These are phyloP conservation scores for Pestalotiopsis sp. DNA, from an alignment of 2,329 filamentous ascomycete genomes.

Conservation along the genomic window DNA sequence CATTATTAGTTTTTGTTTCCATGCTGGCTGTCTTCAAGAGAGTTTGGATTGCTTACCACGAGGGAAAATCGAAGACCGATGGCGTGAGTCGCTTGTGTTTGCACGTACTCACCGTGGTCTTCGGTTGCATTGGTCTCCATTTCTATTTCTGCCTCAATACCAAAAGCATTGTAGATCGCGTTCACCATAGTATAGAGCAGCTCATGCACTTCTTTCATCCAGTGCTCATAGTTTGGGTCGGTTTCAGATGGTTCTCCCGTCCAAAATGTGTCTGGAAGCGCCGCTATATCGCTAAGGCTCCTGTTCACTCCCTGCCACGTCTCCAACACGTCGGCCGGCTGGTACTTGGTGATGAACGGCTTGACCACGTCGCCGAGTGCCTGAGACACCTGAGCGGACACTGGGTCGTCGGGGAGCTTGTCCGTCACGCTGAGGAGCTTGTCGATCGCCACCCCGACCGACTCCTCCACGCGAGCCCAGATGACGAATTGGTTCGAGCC, in stretches of 20 bases:
- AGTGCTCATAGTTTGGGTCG: slow-evolving; percentile 7
- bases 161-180: slow-evolving; percentile 27
- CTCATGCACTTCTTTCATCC: slow-evolving; percentile 18
- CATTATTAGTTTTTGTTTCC: not conserved
- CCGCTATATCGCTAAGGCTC: slow-evolving; percentile 19
- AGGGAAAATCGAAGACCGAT: slow-evolving; percentile 22
- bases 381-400: slow-evolving; percentile 22
- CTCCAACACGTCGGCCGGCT: slow-evolving; percentile 21
- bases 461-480: slow-evolving; percentile 39
- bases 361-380: slow-evolving; percentile 18
- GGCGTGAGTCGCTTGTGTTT: slow-evolving; percentile 17
- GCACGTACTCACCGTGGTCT: slow-evolving; percentile 17
- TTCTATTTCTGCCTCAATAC: slow-evolving; percentile 19
- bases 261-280: slow-evolving; percentile 25
- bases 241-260: slow-evolving; percentile 8
- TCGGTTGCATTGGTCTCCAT: not conserved
- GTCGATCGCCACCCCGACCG: slow-evolving; percentile 16
- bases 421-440: slow-evolving; percentile 14
- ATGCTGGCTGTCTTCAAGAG: not conserved
- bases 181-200: slow-evolving; percentile 26
- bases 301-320: slow-evolving; percentile 20
- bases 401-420: slow-evolving; percentile 9
- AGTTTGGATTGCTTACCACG: slow-evolving; percentile 23
- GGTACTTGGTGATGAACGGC: slow-evolving; percentile 33
- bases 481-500: slow-evolving; percentile 60